Base-by-base conservation (phyloP, 2,329 filamentous ascomycete species). In the Sarocladium oryzae region DNA sequence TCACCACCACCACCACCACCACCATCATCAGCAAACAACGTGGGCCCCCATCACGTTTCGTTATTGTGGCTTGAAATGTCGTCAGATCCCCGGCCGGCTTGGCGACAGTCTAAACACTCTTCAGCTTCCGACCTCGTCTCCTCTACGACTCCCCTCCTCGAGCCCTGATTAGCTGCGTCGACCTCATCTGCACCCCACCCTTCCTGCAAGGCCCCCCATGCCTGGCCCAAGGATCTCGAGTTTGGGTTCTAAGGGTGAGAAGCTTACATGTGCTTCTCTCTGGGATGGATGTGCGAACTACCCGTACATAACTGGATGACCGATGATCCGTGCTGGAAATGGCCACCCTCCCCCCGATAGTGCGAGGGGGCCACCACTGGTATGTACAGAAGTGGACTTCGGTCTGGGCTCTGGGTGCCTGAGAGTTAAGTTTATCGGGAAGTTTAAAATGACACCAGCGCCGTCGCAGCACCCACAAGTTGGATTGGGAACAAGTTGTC, bases 61-160 rank as follows among this genome's bases (percentile, higher is more conserved):
- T 48, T 48, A 48, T 48, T 48, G 43, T 48, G 43, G 43, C 43
- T 48, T 48, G 43, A 48, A 48, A 48, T 48, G 43, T 48, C 43
- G 43, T 48, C 43, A 48, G 43, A 48, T 48, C 24, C 43, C 43
- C 43, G 43, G 43, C 24, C 43, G 43, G 43, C 43, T 48, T 48
- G 43, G 43, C 43, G 20, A 20, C 23, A n/a, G 33, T 32, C 30
- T 32, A 32, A 32, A 32, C 15, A 15, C 24, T 18, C 40, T 10
- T 30, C 15, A 16, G 15, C 24, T 21, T 4, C 21, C 21, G 5
- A 45, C 16, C 21, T 30, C 9, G 7, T 18, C 23, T 23, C n/a
- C n/a, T n/a, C n/a, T n/a, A n/a, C n/a, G n/a, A n/a, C n/a, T n/a
- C n/a, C 40, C 23, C 40, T 45, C 18, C 23, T 8, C 11, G 24